Conservation (phyloP, 305 asterid genomes). For the Ilex paraguariensis region DNA sequence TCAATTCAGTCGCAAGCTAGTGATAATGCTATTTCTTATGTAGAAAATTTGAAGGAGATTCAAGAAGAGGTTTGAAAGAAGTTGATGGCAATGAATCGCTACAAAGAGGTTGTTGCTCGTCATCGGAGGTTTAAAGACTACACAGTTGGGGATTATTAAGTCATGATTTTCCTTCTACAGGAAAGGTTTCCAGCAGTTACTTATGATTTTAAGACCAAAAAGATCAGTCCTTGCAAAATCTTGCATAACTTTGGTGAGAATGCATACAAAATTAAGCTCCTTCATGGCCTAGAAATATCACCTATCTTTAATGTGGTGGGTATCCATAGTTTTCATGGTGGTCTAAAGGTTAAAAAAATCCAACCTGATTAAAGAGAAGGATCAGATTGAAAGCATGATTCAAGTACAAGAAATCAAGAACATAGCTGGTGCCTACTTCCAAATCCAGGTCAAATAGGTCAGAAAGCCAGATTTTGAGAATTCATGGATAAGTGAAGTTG, state of each 20-base stretch:
- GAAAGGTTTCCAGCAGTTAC: too few species aligned
- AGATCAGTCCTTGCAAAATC: background rate
- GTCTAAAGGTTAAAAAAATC: too few species aligned
- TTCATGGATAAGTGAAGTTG: too few species aligned
- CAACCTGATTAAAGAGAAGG: too few species aligned
- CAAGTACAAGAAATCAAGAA: too few species aligned
- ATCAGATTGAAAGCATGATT: too few species aligned
- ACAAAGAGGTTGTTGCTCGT: too few species aligned
- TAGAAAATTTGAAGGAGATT: background rate
- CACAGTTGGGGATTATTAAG: too few species aligned
- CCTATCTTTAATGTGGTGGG: background rate
- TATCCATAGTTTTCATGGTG: background rate
- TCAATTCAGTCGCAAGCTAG: background rate
- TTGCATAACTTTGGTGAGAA: background rate
- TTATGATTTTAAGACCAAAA: background rate
- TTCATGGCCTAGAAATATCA: background rate
- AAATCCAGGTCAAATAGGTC: too few species aligned
- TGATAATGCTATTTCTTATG: background rate
- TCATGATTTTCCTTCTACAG: too few species aligned
- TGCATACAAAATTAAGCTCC: background rate
- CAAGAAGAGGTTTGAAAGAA: background rate
- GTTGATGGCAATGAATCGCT: background rate
- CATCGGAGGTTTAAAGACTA: background rate
- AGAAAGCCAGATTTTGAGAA: too few species aligned
- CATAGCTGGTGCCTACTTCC: too few species aligned